phyloP scores from a whole-genome alignment of 208 protist species.

The Balamuthia mandrillaris region DNA sequence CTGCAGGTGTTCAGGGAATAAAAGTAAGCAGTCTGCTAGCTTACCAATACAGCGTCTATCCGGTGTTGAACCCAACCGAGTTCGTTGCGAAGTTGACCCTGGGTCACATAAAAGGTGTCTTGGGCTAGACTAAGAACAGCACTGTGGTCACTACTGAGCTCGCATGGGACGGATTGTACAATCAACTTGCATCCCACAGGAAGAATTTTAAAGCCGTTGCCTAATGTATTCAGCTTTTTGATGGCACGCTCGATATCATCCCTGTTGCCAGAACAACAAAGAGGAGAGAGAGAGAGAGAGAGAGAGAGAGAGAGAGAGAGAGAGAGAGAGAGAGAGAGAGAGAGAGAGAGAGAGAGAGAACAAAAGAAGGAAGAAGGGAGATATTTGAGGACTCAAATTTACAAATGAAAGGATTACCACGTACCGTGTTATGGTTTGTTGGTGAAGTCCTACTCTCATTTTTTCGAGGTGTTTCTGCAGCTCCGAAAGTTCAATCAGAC shows the following conservation, averaged over 20 bases:
- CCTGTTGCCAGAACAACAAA: neutral
- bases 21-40: neutral
- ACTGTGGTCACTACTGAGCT: constrained; percentile 70
- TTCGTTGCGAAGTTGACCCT: neutral
- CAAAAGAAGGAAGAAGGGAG: no score
- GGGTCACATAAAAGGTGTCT: neutral
- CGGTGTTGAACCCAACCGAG: constrained; percentile 49
- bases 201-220: constrained; percentile 65
- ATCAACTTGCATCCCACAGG: constrained; percentile 46
- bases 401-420: no score
- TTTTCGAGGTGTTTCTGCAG: constrained; percentile 54
- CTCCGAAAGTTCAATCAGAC: constrained; percentile 67
- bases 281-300: neutral
- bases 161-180: constrained; percentile 69
- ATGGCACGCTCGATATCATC: constrained; percentile 72
- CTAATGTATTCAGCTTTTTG: constrained; percentile 58
- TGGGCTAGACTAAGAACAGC: constrained; percentile 46
- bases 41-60: constrained; percentile 37
- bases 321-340: neutral
- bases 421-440: constrained; percentile 56
- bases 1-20: neutral
- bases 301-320: neutral
- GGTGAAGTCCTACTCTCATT: constrained; percentile 43
- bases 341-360: no score
- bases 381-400: no score